Base-by-base conservation (phyloP, 345 rosid genomes). In the Cardamine chenopodiifolia region DNA sequence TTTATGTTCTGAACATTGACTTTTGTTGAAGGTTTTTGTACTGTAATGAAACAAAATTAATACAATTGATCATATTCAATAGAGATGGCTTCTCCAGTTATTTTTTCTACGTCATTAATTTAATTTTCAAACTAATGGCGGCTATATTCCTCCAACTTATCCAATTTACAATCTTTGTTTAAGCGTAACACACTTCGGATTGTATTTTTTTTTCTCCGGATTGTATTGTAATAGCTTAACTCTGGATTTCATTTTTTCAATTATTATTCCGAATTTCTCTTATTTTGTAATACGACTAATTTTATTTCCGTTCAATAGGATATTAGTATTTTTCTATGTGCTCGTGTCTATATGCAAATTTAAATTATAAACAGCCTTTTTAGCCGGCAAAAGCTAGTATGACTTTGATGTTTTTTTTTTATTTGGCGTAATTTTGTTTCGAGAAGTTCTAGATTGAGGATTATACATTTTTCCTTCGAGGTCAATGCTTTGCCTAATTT, bases 91-190 rank as follows among this genome's bases (percentile, higher is more conserved):
- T 48, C 19, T 45, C 7, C 18, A 55, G 15, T 54, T 45, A 2
- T 40, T 20, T 44, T 22, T 5, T 15, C 49, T 22, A 25, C 60
- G 66, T 66, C 50, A 56, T 74, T 45, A 57, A 57, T 25, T 57
- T 66, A 66, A 66, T 66, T 23, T 28, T 74, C 72, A 74, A 66
- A 66, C 63, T 63, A 63, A 40, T 52, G 70, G 76, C 62, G 70
- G 70, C 76, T 62, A 40, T 15, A 20, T 53, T 39, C 54, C 18
- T 40, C 44, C 63, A 72, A 52, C 20, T 28, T 52, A 39, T 18
- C 44, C 22, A 20, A 28, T 26, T 44, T 11, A 48, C 6, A 23
- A 61, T 56, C 1, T 18, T 44, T 8, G 11, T 55, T 68, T 18
- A 19, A 25, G 56, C 37, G 4, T 31, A 23, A 67, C 71, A 39